Base-by-base conservation (phyloP, 306 rosid species). In the Arachis stenosperma region DNA sequence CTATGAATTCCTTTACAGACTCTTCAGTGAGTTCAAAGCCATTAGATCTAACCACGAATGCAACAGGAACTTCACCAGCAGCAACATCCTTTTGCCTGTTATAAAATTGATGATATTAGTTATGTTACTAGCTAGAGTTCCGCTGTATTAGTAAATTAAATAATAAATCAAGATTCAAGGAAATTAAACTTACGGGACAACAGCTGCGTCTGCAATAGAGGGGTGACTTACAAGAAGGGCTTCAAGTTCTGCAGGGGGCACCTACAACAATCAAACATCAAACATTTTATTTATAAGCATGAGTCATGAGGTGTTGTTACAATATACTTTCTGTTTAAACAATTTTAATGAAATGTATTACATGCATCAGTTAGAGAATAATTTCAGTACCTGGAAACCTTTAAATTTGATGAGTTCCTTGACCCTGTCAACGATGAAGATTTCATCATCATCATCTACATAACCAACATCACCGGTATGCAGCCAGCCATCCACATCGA, bases 11-110 rank as follows among this genome's bases (percentile, higher is more conserved):
- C 65, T 91, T 91, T 0, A 91, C 86, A 9, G 74, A 77, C 62
- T 89, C 96, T 76, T 94, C 96, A 0, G 90, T 85, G 7, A 91
- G 83, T 27, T 81, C 89, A 47, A 65, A 52, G 5, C 83, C 82
- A 37, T 66, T 79, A 10, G 98, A 88, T 36, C 86, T 79, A 43
- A 94, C 98, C 22, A 94, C 89, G 37, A 88, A 91, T 6, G 97
- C 98, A 48, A 91, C 98, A 0, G 97, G 98, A 78, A 94, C 82
- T 80, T 94, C 98, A 27, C 98, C 98, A 3, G 97, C 98, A 67
- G 13, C 95, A 5, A 61, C 90, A 57, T 94, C 92, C 67, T 88
- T 89, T 83, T 86, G 87, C 65, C 98, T 94, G 88, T 77, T 11
- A 41, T 42, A 75, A 10, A 41, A 53, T 76, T 51, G 37, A 59